phyloP scores from a whole-genome alignment of 2,329 filamentous ascomycete species.

The Xylaria sp. region DNA sequence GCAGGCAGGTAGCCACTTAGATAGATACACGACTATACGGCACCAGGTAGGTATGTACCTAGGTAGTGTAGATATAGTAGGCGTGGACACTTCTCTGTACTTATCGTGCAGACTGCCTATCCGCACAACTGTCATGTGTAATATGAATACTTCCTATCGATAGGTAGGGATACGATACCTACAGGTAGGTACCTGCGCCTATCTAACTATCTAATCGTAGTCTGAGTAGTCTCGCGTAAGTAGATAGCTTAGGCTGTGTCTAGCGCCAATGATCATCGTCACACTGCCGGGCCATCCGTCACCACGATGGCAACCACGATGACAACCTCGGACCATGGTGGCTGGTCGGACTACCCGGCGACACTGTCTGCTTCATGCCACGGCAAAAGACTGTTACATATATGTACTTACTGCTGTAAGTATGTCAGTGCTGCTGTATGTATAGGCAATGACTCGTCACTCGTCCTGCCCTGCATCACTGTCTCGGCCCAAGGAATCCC shows the following conservation, averaged over 20 bases:
- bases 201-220: too few relatives aligned
- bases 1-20: not conserved
- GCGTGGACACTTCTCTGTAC: too few relatives aligned
- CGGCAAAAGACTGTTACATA: not conserved
- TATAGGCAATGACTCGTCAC: slow-evolving; percentile 28
- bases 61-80: too few relatives aligned
- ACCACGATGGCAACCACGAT: not conserved
- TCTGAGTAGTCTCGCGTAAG: not conserved
- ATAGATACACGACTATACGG: too few relatives aligned
- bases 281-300: slow-evolving; percentile 24
- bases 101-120: too few relatives aligned
- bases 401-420: too few relatives aligned
- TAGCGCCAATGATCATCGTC: slow-evolving; percentile 17
- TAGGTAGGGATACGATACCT: too few relatives aligned
- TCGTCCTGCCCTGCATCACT: slow-evolving; percentile 18
- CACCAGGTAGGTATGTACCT: too few relatives aligned
- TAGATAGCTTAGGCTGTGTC: not conserved
- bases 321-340: slow-evolving; percentile 15
- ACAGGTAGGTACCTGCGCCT: too few relatives aligned
- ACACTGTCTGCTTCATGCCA: not conserved
- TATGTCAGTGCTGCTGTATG: too few relatives aligned
- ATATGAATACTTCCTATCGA: too few relatives aligned
- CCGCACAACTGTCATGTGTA: too few relatives aligned
- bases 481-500: slow-evolving; percentile 22
- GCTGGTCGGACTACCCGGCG: slow-evolving; percentile 21